These are phyloP conservation scores for Anastatica hierochuntica DNA, from an alignment of 345 rosid genomes.

Conservation along the genomic window DNA sequence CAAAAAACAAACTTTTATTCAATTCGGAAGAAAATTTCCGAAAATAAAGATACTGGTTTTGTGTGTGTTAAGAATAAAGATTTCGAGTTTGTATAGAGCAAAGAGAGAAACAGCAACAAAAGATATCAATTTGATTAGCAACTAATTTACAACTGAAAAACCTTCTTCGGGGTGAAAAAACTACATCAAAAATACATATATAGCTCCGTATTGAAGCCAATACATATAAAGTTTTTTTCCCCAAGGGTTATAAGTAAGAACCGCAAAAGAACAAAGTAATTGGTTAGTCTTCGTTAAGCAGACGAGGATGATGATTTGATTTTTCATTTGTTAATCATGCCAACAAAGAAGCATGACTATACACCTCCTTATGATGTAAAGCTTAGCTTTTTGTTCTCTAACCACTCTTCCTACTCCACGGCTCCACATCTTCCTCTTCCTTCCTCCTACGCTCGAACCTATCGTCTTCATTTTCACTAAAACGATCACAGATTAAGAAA, in stretches of 20 bases:
- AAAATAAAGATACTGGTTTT: too few relatives aligned
- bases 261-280: neutral
- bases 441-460: conserved; percentile 39
- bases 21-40: too few relatives aligned
- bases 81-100: too few relatives aligned
- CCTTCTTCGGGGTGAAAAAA: neutral
- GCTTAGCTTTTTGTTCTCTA: conserved; percentile 72
- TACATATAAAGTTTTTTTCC: conserved; percentile 10
- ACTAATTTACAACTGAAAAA: conserved; percentile 15
- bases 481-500: neutral
- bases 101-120: too few relatives aligned
- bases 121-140: neutral
- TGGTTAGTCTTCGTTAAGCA: conserved; percentile 15
- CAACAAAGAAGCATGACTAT: conserved; percentile 80
- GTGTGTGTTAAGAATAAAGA: too few relatives aligned
- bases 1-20: too few relatives aligned
- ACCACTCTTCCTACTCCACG: conserved; percentile 37
- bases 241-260: conserved; percentile 13
- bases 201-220: conserved; percentile 13
- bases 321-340: conserved; percentile 40
- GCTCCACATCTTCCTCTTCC: conserved; percentile 63
- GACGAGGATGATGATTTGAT: neutral
- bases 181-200: neutral
- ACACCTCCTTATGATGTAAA: conserved; percentile 77
- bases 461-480: conserved; percentile 39